A percentile compares a stretch with the other conserved stretches of the same genome.
Conservation (phyloP, 2,329 filamentous ascomycete genomes). For the Ascochyta viciae-villosae region DNA sequence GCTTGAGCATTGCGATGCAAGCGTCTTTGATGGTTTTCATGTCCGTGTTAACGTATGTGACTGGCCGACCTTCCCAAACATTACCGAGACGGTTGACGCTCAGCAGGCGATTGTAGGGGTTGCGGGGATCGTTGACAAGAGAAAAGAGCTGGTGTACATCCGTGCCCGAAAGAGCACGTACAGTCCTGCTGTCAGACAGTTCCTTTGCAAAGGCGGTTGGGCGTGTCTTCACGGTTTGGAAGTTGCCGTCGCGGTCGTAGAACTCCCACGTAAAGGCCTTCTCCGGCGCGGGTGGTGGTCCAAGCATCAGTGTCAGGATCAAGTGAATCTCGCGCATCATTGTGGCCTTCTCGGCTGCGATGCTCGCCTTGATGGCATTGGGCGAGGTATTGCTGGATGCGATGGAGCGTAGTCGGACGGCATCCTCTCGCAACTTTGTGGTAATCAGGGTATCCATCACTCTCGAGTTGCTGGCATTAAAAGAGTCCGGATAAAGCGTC, state of each 20-base stretch:
- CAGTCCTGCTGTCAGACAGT: slow-evolving; percentile 64
- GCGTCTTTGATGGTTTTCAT: slow-evolving; percentile 75
- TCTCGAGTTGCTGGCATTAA: slow-evolving; percentile 74
- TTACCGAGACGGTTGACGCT: slow-evolving; percentile 83
- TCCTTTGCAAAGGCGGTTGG: slow-evolving; percentile 76
- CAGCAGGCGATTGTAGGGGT: slow-evolving; percentile 73
- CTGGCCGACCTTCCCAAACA: slow-evolving; percentile 74
- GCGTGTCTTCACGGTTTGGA: slow-evolving; percentile 68
- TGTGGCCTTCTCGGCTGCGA: slow-evolving; percentile 66
- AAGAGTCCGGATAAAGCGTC: slow-evolving; percentile 79
- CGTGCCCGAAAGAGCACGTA: slow-evolving; percentile 65
- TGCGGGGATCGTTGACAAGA: slow-evolving; percentile 84
- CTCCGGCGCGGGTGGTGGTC: slow-evolving; percentile 74
- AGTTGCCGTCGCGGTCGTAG: slow-evolving; percentile 71
- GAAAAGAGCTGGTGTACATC: slow-evolving; percentile 76
- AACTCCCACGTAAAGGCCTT: slow-evolving; percentile 82
- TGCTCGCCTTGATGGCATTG: slow-evolving; percentile 48
- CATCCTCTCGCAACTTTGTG: slow-evolving; percentile 86
- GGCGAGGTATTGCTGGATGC: slow-evolving; percentile 48
- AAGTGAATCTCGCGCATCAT: slow-evolving; percentile 83
- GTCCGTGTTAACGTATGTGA: slow-evolving; percentile 84
- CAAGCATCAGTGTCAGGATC: slow-evolving; percentile 82
- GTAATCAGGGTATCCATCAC: slow-evolving; percentile 78
- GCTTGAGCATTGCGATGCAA: slow-evolving; percentile 78
- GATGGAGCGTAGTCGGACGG: slow-evolving; percentile 72